Base-by-base conservation (phyloP, 2,329 filamentous ascomycete genomes). In the Scorias spongiosa region DNA sequence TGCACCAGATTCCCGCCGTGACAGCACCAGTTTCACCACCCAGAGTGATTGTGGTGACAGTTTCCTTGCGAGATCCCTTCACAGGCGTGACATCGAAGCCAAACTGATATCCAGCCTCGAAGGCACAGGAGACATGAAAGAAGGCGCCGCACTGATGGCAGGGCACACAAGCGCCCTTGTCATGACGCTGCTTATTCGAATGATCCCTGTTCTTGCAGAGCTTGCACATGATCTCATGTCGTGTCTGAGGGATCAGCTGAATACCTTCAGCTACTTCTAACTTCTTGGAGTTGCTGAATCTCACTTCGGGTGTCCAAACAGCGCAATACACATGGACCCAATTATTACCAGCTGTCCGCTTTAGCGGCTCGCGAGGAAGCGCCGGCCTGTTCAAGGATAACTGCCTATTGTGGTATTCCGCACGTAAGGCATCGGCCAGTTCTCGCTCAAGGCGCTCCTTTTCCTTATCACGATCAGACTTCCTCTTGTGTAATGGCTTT, bases 291-390 rank as follows among this genome's bases (percentile, higher is more conserved):
- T 84, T 84, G 49, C 84, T 88, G 62, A 95, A 98, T 57, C 88
- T 91, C 55, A 94, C 81, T 63, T 98, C 91, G 0, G 86, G 80
- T 10, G 83, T 88, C 79, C 85, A 96, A 14, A 94, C 71, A 1
- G 91, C 88, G 58, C 91, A 98, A 32, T 82, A 81, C 26, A 96
- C 86, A 60, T 98, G 91, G 12, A 95, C 85, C 91, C 91, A 98
- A 57, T 96, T 96, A 65, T 96, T 96, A 59, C 93, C 87, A 3
- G 83, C 84, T 0, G 91, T 98, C 41, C 85, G 78, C 66, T 98
- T 98, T 49, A 98, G 69, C 2, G 91, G 82, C 60, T 96, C 91
- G 40, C 91, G 78, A 20, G 91, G 91, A 50, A 85, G 76, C 30
- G 81, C 64, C 1, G 91, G 89, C 40, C 88, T 82, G 52, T 87